Conservation (phyloP, 352 stramenopile species). For the Phytophthora sp. region DNA sequence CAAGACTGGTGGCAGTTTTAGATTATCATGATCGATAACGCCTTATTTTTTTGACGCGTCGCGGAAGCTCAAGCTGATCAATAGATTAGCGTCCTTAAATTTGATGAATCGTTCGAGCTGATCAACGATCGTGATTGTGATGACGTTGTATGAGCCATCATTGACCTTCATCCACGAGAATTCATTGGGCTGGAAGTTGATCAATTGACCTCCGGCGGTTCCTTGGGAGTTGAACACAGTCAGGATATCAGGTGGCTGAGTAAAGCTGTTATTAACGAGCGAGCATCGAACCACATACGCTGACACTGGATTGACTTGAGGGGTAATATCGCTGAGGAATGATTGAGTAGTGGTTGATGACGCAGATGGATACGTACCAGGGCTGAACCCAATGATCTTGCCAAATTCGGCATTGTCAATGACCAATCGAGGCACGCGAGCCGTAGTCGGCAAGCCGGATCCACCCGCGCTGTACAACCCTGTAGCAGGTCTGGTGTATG, state of each 20-base stretch:
- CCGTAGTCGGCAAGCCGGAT: constrained; percentile 13
- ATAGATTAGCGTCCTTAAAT: not conserved
- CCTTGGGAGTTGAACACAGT: too few relatives aligned
- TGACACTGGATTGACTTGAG: constrained; percentile 3
- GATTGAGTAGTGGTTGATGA: not conserved
- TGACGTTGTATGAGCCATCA: too few relatives aligned
- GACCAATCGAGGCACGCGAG: not conserved
- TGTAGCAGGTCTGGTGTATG: not conserved
- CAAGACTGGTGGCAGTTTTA: not conserved
- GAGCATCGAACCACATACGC: too few relatives aligned
- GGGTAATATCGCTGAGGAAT: not conserved
- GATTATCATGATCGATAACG: not conserved
- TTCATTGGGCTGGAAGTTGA: too few relatives aligned
- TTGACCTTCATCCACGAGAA: too few relatives aligned
- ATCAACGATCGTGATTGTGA: too few relatives aligned
- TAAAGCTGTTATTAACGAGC: too few relatives aligned
- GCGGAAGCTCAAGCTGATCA: not conserved
- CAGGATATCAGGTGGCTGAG: too few relatives aligned
- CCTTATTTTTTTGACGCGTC: not conserved
- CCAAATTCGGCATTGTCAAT: constrained; percentile 9
- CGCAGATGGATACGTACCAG: not conserved
- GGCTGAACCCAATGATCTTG: not conserved
- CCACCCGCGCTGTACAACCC: constrained; percentile 10
- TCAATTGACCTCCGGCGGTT: too few relatives aligned
- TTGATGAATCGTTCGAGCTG: too few relatives aligned